Base-by-base conservation (phyloP, 768 basidiomycete species). In the Tricholoma sp. region DNA sequence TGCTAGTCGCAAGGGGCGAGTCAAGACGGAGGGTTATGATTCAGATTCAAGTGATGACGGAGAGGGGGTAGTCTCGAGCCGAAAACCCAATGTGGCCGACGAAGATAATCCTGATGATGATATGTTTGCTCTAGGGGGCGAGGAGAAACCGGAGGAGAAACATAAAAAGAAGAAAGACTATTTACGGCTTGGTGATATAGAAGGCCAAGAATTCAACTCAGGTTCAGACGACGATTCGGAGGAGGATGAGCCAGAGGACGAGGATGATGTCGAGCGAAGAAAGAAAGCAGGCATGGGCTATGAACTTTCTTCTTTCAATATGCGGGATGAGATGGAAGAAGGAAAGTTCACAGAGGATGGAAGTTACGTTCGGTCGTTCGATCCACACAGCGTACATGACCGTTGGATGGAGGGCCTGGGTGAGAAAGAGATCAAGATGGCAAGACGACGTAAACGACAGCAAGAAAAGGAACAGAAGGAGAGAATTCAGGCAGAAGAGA, bases 301-400 rank as follows among this genome's bases (percentile, higher is more conserved):
- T 72, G 89, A 95, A 66, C 63, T 99, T 9, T 94, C 91, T 3
- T 90, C 92, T 28, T 99, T 99, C 84, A 96, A 99, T 70, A 98
- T 99, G 96, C 88, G 94, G 60, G 89, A 92, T 64, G 97, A 99
- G 79, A 95, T 98, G 89, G 88, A 93, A 66, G 96, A 98, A 72
- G 97, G 97, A 37, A 92, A 94, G 67, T 98, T 99, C 75, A 87
- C 91, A 4, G 90, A 89, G 57, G 96, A 98, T 66, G 97, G 97
- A 48, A 89, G 72, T 64, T 93, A 94, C 67, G 84, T 90, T 50
- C 86, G 89, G 61, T 80, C 87, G 10, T 86, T 88, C 67, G 97
- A 99, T 70, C 91, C 90, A 1, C 89, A 94, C 66, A 92, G 87
- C 24, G 82, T 88, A 37, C 94, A 99, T 68, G 97, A 99, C 71